Base-by-base conservation (phyloP, 371 early-diverging fungal genomes). In the Apophysomyces elegans region DNA sequence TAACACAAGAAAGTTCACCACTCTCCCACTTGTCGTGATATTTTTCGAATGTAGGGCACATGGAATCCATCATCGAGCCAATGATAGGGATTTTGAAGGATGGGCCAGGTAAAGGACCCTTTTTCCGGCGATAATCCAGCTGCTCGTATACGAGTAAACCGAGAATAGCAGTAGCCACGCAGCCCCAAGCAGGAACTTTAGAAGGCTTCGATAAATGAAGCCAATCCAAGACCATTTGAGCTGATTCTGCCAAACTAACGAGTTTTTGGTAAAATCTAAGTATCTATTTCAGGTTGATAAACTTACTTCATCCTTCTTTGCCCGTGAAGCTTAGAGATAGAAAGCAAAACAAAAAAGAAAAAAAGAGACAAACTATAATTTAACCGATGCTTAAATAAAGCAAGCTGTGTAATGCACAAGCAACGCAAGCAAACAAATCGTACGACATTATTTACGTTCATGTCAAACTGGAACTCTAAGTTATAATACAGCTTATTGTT, bases 11-110 rank as follows among this genome's bases (percentile, higher is more conserved):
- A 26, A 73, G 63, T 13, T 68, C 45, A 13, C 73, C 73, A 56
- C 73, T 73, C 41, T 73, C 66, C 73, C 73, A 73, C 46, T 73
- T 73, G 11, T 66, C 37, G 37, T 69, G 65, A 38, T 73, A 73
- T 41, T 69, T 69, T n/a, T 73, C 73, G 61, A 73, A 73, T 1
- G 73, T 73, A 16, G 73, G 73, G 5, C 63, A 35, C 65, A 73
- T 68, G 21, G 73, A 73, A 32, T 73, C 73, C 66, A 73, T 68
- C 60, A 73, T 63, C 4, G 73, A 58, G 13, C 73, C 73, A 58
- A 73, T 73, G 50, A 73, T 18, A 16, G 73, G 73, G 26, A 69
- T 37, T 32, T 73, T 73, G 16, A 66, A 68, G n/a, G 21, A n/a
- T 26, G 73, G 73, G 0, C 73, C 73, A 9, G 73, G 73, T 13